phyloP scores from a whole-genome alignment of 345 rosid species.

The Brassica rapa region DNA sequence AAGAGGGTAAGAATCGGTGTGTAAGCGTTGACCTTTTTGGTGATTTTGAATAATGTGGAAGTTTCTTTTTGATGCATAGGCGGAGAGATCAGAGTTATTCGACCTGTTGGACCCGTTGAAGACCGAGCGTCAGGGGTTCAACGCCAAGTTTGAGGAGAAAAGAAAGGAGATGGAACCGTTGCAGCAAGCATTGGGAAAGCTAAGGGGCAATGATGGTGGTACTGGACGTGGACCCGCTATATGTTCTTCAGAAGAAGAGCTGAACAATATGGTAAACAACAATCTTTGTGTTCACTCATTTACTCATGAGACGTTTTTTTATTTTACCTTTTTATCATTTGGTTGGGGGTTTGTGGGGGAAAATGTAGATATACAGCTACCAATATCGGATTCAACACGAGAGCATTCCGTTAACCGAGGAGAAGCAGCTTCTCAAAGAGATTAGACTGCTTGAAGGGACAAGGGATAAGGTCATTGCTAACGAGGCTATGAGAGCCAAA shows the following conservation, averaged over 20 bases:
- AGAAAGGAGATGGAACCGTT: constrained; percentile 71
- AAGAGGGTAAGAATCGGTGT: constrained; percentile 51
- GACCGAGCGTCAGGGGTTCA: constrained; percentile 51
- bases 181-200: constrained; percentile 77
- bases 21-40: not conserved
- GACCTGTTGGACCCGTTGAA: constrained; percentile 40
- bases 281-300: not conserved
- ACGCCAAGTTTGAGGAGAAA: constrained; percentile 51
- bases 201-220: constrained; percentile 52
- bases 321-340: constrained; percentile 6
- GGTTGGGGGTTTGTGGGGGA: not conserved
- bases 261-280: constrained; percentile 61
- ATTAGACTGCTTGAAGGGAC: constrained; percentile 81
- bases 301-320: not conserved
- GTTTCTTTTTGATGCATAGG: constrained; percentile 15
- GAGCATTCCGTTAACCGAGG: constrained; percentile 76
- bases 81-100: constrained; percentile 49
- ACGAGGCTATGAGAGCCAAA: constrained; percentile 65
- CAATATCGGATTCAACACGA: constrained; percentile 80
- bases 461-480: constrained; percentile 74
- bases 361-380: constrained; percentile 61
- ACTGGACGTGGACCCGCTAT: constrained; percentile 34
- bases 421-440: constrained; percentile 80
- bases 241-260: constrained; percentile 88
- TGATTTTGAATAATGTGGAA: too few species aligned